Base-by-base conservation (phyloP, 108 stramenopile genomes). In the Chaetoceros tenuissimus region DNA sequence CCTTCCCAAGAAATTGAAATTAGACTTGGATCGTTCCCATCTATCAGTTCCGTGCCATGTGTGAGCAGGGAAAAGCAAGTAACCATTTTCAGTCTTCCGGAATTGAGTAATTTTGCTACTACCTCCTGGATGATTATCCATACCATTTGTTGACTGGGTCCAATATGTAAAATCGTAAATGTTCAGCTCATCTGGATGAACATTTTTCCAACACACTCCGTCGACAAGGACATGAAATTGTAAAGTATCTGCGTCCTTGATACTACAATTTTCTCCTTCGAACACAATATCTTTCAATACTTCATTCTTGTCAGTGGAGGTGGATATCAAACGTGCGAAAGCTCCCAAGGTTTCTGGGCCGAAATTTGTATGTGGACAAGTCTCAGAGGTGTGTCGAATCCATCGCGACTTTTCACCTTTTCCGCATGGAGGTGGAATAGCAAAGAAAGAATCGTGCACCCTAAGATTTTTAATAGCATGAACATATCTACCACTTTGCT, bases 151-250 rank as follows among this genome's bases (percentile, higher is more conserved):
- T 16, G 16, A 51, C 10, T 5, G 10, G 13, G 51, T 62, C 74
- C 74, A 84, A 30, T 62, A 65, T 13, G 77, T 78, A 20, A 80
- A 64, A 43, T 84, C 83, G 44, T 79, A 84, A 31, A 84, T 74
- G 53, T 73, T 68, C 26, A 55, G 56, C 45, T 71, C 55, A 13
- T 73, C 63, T 31, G 61, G 74, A 57, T 84, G 79, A 1, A 81
- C 77, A 51, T 81, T 46, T 16, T 60, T 48, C 66, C 66, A 73
- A 29, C 67, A 73, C 17, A 18, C 24, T 8, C 60, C 64, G 28
- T 55, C 51, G 50, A 29, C 59, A 45, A 21, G 19, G 23, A 64
- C 57, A 30, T 62, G 31, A 40, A 63, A 55, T 23, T 43, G 60
- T 22, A 21, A 24, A 5, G 51, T 46, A 16, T 47, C 34, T 24